Percentiles rank a stretch among this genome's conserved stretches.
Evolutionary conservation across 371 early-diverging fungal genomes (phyloP).

Genomic region (Mucor lusitanicus): DNA sequence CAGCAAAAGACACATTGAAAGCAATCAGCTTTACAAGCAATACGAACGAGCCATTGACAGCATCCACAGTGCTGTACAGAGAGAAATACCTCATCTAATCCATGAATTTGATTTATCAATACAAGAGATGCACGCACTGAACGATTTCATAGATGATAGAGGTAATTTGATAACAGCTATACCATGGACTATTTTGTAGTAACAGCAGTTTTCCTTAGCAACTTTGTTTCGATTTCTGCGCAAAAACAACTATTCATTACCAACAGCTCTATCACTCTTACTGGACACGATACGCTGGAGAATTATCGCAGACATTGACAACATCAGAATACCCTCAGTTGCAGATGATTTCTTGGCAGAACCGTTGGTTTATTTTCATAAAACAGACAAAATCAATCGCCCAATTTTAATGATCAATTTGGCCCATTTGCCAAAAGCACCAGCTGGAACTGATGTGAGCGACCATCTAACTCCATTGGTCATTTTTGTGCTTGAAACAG

Average conservation of each 20-base stretch:
- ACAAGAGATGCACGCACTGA: conserved; percentile 25
- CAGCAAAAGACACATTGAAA: conserved; percentile 9
- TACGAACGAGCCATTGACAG: conserved; percentile 34
- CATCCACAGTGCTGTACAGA: conserved; percentile 33
- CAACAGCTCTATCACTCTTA: conserved; percentile 35
- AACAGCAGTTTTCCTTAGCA: conserved; percentile 14
- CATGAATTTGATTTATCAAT: conserved; percentile 37
- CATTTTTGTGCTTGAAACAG: conserved; percentile 43
- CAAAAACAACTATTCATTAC: conserved; percentile 37
- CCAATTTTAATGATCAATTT: conserved; percentile 41
- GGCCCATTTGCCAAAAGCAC: conserved; percentile 27
- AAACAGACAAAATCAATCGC: conserved; percentile 31
- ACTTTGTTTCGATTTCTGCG: conserved; percentile 46
- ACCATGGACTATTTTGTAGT: neutral
- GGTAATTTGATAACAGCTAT: conserved; percentile 10
- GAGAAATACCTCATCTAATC: conserved; percentile 39
- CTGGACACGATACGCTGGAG: conserved; percentile 49
- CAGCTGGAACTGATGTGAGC: conserved; percentile 13
- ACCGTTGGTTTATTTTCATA: conserved; percentile 44
- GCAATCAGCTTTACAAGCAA: conserved; percentile 26
- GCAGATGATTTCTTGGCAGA: conserved; percentile 21
- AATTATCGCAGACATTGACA: conserved; percentile 31
- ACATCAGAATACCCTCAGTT: conserved; percentile 12
- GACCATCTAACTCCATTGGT: conserved; percentile 35
- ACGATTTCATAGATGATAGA: conserved; percentile 41